Percentiles rank a stretch among this genome's conserved stretches.
Conservation (phyloP, 257 asterid genomes). For the Catharanthus roseus region DNA sequence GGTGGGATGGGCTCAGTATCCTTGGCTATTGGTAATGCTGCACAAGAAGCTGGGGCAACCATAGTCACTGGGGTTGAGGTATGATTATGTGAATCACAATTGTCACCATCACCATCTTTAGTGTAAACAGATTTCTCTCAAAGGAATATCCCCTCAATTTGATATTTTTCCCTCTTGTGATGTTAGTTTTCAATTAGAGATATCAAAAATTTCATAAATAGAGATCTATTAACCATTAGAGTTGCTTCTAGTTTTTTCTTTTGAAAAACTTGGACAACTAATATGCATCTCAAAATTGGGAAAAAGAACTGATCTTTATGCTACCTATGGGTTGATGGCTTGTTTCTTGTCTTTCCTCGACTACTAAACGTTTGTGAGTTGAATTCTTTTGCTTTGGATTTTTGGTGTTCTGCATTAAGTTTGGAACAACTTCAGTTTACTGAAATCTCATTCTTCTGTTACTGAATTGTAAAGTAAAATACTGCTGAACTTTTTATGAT, state of each 20-base stretch:
- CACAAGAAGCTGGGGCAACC: slow-evolving; percentile 84
- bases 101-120: slow-evolving; percentile 10
- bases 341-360: background rate
- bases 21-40: slow-evolving; percentile 69
- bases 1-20: slow-evolving; percentile 99
- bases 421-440: background rate
- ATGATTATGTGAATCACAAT: slow-evolving; percentile 29
- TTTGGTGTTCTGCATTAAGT: background rate
- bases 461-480: background rate
- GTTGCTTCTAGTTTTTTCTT: background rate
- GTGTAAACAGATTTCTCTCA: background rate
- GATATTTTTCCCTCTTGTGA: background rate
- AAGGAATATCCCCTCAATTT: background rate
- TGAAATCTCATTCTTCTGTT: background rate
- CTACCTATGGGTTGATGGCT: background rate
- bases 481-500: background rate
- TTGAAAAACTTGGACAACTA: background rate
- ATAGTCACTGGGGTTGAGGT: slow-evolving; percentile 76
- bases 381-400: background rate
- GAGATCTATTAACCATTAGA: background rate
- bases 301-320: background rate
- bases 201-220: background rate
- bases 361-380: background rate
- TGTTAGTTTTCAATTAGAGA: background rate
- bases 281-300: background rate